phyloP scores from a whole-genome alignment of 306 rosid genomes.

The Delonix regia region DNA sequence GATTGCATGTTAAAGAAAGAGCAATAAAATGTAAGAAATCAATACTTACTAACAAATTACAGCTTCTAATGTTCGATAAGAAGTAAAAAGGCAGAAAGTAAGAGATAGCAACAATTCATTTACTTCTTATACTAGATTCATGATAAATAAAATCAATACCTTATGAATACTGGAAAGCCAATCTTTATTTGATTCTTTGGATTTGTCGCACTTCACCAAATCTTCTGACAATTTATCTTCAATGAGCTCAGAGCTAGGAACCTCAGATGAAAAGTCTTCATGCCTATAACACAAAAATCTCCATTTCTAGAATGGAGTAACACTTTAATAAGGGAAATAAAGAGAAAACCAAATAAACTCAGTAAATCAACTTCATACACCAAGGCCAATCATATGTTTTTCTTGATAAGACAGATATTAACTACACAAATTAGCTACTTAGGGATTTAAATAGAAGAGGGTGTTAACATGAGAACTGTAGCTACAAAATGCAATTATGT shows the following conservation, averaged over 20 bases:
- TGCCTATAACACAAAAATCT: constrained; percentile 44
- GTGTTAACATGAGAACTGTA: neutral
- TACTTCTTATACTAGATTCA: constrained; percentile 3
- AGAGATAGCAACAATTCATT: constrained; percentile 7
- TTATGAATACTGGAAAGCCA: constrained; percentile 40
- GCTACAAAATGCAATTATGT: neutral
- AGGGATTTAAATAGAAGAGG: neutral
- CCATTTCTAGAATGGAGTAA: constrained; percentile 47
- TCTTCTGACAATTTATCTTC: constrained; percentile 47
- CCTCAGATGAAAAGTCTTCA: constrained; percentile 38
- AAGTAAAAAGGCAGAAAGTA: constrained; percentile 4
- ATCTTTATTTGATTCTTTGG: constrained; percentile 37
- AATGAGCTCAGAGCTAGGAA: constrained; percentile 31
- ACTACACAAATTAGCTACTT: neutral
- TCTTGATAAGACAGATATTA: neutral
- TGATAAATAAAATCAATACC: constrained; percentile 43
- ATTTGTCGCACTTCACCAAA: constrained; percentile 30
- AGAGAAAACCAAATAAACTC: neutral
- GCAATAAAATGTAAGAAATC: neutral
- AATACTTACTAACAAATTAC: neutral
- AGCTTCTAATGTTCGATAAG: constrained; percentile 23
- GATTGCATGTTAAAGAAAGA: neutral
- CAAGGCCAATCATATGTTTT: constrained; percentile 5
- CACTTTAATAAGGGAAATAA: constrained; percentile 17
- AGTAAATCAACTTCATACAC: constrained; percentile 12